Percentiles rank a stretch among this genome's conserved stretches.
Evolutionary conservation across 257 asterid genomes (phyloP).

Genomic region (Solanum pennellii): DNA sequence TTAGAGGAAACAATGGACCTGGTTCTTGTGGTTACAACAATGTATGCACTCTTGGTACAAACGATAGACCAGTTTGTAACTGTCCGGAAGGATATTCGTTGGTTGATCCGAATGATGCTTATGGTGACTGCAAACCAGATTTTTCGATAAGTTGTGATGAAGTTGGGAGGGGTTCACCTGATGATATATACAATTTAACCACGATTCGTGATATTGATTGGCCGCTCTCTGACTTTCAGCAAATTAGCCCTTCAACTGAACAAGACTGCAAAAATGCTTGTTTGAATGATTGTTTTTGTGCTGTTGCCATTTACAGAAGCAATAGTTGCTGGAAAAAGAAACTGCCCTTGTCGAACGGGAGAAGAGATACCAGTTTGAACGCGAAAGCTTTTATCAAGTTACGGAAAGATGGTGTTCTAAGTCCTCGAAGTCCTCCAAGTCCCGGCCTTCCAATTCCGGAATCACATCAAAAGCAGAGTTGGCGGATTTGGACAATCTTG

Average conservation of each 20-base stretch:
- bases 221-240: constrained; percentile 2
- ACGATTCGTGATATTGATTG: constrained; percentile 9
- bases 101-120: constrained; percentile 8
- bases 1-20: background rate
- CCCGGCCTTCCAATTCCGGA: background rate
- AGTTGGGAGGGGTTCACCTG: background rate
- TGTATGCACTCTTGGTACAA: constrained; percentile 6
- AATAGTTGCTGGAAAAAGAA: constrained; percentile 30
- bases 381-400: constrained; percentile 16
- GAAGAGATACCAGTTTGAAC: background rate
- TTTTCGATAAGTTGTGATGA: constrained; percentile 10
- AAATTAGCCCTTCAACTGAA: background rate
- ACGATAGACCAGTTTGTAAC: constrained; percentile 14
- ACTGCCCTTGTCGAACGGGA: constrained; percentile 28
- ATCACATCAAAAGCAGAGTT: background rate
- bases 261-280: constrained; percentile 20
- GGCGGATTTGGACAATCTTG: constrained; percentile 3
- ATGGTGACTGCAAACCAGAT: constrained; percentile 19
- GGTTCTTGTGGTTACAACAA: constrained; percentile 43
- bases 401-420: background rate
- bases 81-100: constrained; percentile 24
- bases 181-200: background rate
- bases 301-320: constrained; percentile 9
- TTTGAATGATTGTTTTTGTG: constrained; percentile 38
- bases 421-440: background rate